phyloP scores from a whole-genome alignment of 495 filamentous ascomycete genomes.

The Xylaria longipes region DNA sequence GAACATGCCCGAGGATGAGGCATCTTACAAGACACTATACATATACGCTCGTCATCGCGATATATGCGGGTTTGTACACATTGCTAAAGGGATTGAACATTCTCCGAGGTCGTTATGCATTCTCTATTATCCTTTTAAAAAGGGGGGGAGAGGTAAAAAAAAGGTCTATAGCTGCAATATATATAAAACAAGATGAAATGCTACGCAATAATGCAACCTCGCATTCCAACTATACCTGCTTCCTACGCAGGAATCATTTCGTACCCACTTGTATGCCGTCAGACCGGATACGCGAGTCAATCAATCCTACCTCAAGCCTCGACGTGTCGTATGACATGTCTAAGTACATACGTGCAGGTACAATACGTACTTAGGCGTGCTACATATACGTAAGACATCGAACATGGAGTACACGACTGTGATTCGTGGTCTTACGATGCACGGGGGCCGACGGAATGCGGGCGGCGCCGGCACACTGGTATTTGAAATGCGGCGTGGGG shows the following conservation, averaged over 20 bases:
- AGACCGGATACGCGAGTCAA: background rate
- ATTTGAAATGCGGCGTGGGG: slow-evolving; percentile 29
- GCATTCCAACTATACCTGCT: background rate
- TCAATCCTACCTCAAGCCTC: background rate
- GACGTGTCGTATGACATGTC: background rate
- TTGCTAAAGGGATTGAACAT: background rate
- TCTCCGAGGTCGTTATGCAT: background rate
- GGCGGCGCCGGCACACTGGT: slow-evolving; percentile 9
- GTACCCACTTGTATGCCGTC: background rate
- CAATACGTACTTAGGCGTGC: background rate
- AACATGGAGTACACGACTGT: background rate
- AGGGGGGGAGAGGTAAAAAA: no score
- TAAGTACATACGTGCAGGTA: background rate
- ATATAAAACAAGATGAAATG: background rate
- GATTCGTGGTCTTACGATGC: slow-evolving; percentile 25
- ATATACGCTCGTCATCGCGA: background rate
- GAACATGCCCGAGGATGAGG: background rate
- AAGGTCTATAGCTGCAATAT: background rate
- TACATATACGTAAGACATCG: background rate
- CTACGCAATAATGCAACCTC: background rate
- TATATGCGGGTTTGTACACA: background rate
- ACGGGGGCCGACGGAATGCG: slow-evolving; percentile 6
- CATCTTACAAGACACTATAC: background rate
- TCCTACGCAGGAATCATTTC: background rate
- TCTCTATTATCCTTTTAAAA: no score